A percentile compares a stretch with the other conserved stretches of the same genome.
Conservation (phyloP, 31 red algal genomes). For the Odonthalia washingtoniensis region DNA sequence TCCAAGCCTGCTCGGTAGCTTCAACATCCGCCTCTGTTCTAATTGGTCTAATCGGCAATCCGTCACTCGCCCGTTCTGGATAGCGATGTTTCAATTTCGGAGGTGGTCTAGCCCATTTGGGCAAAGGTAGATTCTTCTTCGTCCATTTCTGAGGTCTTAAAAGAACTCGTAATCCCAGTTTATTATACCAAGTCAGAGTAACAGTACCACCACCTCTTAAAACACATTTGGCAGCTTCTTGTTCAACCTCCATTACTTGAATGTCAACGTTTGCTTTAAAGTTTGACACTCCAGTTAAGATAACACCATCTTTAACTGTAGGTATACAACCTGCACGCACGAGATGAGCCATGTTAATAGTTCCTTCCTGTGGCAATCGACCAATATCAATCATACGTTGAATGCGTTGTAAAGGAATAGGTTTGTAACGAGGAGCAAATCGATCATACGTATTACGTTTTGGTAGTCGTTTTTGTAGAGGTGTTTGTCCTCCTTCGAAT, state of each 20-base stretch:
- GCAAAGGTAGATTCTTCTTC: slow-evolving; percentile 58
- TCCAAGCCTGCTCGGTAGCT: slow-evolving; percentile 48
- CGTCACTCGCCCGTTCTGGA: slow-evolving; percentile 51
- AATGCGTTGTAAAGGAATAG: slow-evolving; percentile 59
- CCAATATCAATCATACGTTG: slow-evolving; percentile 80
- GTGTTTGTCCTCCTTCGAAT: slow-evolving; percentile 98
- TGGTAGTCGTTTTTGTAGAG: slow-evolving; percentile 84
- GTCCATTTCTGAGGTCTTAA: slow-evolving; percentile 84
- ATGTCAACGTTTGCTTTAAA: slow-evolving; percentile 55
- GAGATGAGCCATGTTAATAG: slow-evolving; percentile 65
- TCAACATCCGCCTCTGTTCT: slow-evolving; percentile 50
- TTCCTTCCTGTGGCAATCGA: slow-evolving; percentile 30
- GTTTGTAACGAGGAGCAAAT: slow-evolving; percentile 46
- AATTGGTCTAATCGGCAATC: slow-evolving; percentile 53
- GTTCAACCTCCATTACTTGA: slow-evolving; percentile 70
- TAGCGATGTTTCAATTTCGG: slow-evolving; percentile 75
- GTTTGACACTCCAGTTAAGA: slow-evolving; percentile 42
- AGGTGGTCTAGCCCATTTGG: slow-evolving; percentile 71
- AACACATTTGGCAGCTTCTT: slow-evolving; percentile 60
- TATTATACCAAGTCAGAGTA: slow-evolving; percentile 86
- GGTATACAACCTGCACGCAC: slow-evolving; percentile 52
- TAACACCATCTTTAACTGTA: slow-evolving; percentile 62
- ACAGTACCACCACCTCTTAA: slow-evolving; percentile 75
- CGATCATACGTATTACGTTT: slow-evolving; percentile 65
- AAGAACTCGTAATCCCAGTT: slow-evolving; percentile 76